Conservation (phyloP, 2,329 filamentous ascomycete genomes). For the Scleromitrula shiraiana region DNA sequence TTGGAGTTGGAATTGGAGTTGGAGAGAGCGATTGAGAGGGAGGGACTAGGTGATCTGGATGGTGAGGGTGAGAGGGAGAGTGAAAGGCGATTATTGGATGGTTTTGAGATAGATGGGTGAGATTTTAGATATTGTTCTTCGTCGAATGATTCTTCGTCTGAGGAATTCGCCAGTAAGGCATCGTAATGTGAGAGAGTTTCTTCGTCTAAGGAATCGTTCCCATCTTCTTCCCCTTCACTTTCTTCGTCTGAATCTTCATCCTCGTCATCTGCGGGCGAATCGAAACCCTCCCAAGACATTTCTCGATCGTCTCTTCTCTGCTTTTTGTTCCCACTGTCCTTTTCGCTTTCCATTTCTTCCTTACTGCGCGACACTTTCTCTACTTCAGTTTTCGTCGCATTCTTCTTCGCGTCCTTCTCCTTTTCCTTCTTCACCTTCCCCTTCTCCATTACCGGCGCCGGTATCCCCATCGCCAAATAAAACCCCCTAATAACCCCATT, state of each 20-base stretch:
- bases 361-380: slow-evolving; percentile 1
- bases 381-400: not conserved
- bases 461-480: slow-evolving; percentile 26
- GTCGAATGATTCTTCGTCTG: slow-evolving; percentile 27
- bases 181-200: slow-evolving; percentile 26
- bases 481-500: slow-evolving; percentile 29
- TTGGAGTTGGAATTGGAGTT: too few species aligned
- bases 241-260: slow-evolving; percentile 5
- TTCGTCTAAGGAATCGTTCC: slow-evolving; percentile 20
- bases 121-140: slow-evolving; percentile 18
- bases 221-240: slow-evolving; percentile 12
- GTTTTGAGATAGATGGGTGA: slow-evolving; percentile 5
- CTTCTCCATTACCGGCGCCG: slow-evolving; percentile 18
- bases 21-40: not conserved
- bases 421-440: slow-evolving; percentile 15
- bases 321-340: slow-evolving; percentile 7
- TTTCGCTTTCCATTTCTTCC: slow-evolving; percentile 4
- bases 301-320: too few species aligned
- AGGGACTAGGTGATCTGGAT: slow-evolving; percentile 14
- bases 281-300: slow-evolving; percentile 16
- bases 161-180: slow-evolving; percentile 25
- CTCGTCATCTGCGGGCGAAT: slow-evolving; percentile 13
- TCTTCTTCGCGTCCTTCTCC: not conserved
- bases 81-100: slow-evolving; percentile 11
- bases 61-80: slow-evolving; percentile 19